phyloP scores from a whole-genome alignment of 352 stramenopile species.

The Globisporangium nodosum region DNA sequence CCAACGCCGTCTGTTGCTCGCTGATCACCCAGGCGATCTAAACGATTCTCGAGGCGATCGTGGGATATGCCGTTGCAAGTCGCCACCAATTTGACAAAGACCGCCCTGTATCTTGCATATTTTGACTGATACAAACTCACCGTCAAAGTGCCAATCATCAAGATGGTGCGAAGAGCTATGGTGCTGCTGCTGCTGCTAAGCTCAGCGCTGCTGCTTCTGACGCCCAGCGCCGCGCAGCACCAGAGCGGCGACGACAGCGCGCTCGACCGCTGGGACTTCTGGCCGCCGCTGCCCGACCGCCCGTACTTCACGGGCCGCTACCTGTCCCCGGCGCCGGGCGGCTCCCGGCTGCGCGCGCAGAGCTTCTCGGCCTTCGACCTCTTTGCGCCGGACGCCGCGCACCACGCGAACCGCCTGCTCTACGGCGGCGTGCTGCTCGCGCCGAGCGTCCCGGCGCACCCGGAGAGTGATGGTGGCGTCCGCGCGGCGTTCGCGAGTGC shows the following conservation, averaged over 20 bases:
- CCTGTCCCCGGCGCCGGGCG: conserved; percentile 41
- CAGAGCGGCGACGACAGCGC: not conserved
- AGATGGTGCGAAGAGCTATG: too few species aligned
- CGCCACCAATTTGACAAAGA: too few species aligned
- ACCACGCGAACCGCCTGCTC: conserved; percentile 28
- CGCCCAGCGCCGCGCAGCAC: not conserved
- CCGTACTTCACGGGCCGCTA: conserved; percentile 58
- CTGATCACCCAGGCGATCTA: too few species aligned
- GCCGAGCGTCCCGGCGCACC: conserved; percentile 23
- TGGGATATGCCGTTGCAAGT: too few species aligned
- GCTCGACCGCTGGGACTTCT: conserved; percentile 54
- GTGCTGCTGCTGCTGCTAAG: not conserved
- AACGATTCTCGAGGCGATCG: too few species aligned
- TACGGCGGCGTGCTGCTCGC: conserved; percentile 61
- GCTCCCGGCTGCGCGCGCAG: conserved; percentile 36
- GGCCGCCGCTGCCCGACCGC: conserved; percentile 34
- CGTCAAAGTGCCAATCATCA: too few species aligned
- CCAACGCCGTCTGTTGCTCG: too few species aligned
- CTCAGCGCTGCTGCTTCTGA: not conserved
- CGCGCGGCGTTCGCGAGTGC: conserved; percentile 39
- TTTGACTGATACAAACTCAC: too few species aligned
- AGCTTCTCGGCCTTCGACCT: conserved; percentile 54
- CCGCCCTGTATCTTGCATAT: too few species aligned
- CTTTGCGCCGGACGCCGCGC: conserved; percentile 30
- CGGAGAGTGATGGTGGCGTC: conserved; percentile 31